phyloP scores from a whole-genome alignment of 1,284 basidiomycete genomes.

The Irpex sp. region DNA sequence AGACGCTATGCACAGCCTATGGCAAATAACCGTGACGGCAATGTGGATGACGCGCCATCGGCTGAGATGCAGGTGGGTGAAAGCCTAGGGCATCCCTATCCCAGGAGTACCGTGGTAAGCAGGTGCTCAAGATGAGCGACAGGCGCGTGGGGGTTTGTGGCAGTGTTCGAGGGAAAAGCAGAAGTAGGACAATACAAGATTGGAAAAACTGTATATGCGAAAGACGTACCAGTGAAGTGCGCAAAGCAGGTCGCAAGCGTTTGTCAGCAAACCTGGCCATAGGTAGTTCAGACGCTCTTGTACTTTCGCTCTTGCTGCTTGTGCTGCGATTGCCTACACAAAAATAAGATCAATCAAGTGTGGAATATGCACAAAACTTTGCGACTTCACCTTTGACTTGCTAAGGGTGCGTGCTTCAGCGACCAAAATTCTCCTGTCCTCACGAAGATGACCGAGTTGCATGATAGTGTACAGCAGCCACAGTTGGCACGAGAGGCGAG shows the following conservation, averaged over 20 bases:
- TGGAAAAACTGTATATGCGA: constrained; percentile 1
- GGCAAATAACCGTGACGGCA: neutral
- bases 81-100: neutral
- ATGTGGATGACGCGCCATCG: neutral
- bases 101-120: neutral
- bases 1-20: neutral
- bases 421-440: constrained; percentile 59
- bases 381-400: constrained; percentile 44
- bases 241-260: constrained; percentile 74
- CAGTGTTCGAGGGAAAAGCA: neutral
- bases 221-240: constrained; percentile 76
- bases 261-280: constrained; percentile 71
- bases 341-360: neutral
- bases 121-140: neutral
- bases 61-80: neutral
- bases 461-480: constrained; percentile 76
- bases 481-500: constrained; percentile 66
- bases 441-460: constrained; percentile 67
- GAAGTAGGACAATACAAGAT: neutral
- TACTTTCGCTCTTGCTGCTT: constrained; percentile 55
- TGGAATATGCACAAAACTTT: neutral
- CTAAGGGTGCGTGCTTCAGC: constrained; percentile 50
- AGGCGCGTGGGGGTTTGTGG: neutral
- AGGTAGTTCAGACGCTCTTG: constrained; percentile 62
- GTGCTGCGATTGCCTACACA: constrained; percentile 28